Evolutionary conservation across 1,139 yeast genomes (phyloP), one percentile per base, ranked within the genome.

Genomic region (Magnusiomyces paraingens): DNA sequence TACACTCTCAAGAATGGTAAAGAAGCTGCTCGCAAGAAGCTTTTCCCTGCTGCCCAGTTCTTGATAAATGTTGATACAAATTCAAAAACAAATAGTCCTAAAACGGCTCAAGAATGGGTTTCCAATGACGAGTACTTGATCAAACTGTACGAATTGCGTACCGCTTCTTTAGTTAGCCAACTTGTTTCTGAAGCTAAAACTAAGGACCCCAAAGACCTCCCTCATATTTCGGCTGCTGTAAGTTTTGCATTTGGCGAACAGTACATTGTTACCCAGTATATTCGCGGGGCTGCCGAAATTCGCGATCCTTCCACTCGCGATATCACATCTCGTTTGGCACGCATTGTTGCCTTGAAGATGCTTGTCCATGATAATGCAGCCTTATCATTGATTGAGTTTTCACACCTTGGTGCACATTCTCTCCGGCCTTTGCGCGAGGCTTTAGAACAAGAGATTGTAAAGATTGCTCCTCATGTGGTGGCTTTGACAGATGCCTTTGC

Each of bases 261-360:
- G 22, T 48, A 18, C 20, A 11, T 48, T 14, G 51, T 48, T 1
- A 39, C 44, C 11, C 26, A 38, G 35, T 48, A 26, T 29, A 36
- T 40, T 17, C 18, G 38, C 11, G 49, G 49, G 17, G 22, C 49
- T 6, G 35, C 32, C 21, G n/a, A 15, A 6, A 10, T 20, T 15
- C 18, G 15, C 4, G 21, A 26, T 10, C 18, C 21, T 20, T 21
- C 43, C 20, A 84, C 86, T 59, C 76, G 77, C 54, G 32, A 26
- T 26, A 84, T 84, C 70, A 74, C 83, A 64, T 83, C 84, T 61
- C 77, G 76, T 44, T 75, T 83, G 36, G 70, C 82, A 45, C 68
- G 74, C 6, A 71, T 81, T 14, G 12, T 35, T 2, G 26, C 49
- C n/a, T 22, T 46, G 21, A 20, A 32, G 14, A 26, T 26, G 32